Evolutionary conservation across 345 rosid species (phyloP), one percentile per base, ranked within the genome.

Genomic region (Atalantia buxifolia): DNA sequence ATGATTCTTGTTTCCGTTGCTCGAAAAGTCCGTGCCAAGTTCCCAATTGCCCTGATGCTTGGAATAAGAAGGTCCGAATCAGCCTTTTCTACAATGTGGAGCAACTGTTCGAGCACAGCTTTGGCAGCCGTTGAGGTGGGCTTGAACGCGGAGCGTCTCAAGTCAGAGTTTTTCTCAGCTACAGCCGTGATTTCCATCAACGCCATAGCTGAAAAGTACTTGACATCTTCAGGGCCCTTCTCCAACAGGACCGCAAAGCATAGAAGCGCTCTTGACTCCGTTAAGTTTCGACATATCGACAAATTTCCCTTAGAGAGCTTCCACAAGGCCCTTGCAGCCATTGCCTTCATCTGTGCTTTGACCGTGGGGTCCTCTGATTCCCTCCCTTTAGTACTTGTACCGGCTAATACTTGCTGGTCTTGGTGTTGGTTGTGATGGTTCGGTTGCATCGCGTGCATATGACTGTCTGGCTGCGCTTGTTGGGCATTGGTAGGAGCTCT

Each of bases 251-350:
- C 84, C 0, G 91, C 95, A 19, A 93, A 91, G 79, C 94, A 91
- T 31, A 90, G 77, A 14, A 93, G 84, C 9, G 95, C 95, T 82
- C 89, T 83, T 21, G 93, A 93, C 63, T 93, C 97, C 14, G 94
- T 93, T 74, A 93, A 89, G 85, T 79, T 85, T 9, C 84, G 80
- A 38, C 95, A 90, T 59, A 88, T 89, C 30, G 82, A 65, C 25
- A 90, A 80, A 35, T 91, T 91, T n/a, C 92, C 93, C 81, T 82
- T 89, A 33, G 90, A 77, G 67, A 91, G 92, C 70, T 85, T 89
- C 93, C 95, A 90, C 1, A 93, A 85, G 1, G 94, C 97, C 72
- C 88, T 84, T 9, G 95, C 94, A 2, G 94, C 97, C 95, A 93
- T 90, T 40, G 92, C 92, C 64, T 90, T 93, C 94, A 93, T 91